Base-by-base conservation (phyloP, 1,139 yeast species). In the Yamadazyma oceani region DNA sequence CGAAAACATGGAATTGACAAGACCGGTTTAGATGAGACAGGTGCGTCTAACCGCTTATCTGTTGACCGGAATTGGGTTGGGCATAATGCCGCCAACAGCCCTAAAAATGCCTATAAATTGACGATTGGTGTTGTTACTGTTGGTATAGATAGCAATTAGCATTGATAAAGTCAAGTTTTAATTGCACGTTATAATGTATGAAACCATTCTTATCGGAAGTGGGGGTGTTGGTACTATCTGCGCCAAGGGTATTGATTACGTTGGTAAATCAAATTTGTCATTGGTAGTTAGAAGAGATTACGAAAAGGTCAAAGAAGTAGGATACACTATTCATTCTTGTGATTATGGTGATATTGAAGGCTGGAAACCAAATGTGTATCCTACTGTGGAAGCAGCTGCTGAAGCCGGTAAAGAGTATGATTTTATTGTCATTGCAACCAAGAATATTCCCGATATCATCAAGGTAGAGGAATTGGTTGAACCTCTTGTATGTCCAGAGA, bases 221-320 rank as follows among this genome's bases (percentile, higher is more conserved):
- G 76, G 75, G 2, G 75, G 90, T 17, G 89, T 85, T 2, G 94
- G 94, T 13, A 69, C 82, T 27, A 72, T 85, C 32, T 82, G 83
- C 5, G 82, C 89, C 0, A 71, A 79, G 34, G 75, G 82, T 0
- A 65, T 85, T 26, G 73, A 73, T 37, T 47, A 51, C 30, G 64
- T 62, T 31, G 62, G 69, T 6, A 63, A 65, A 41, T 67, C 75
- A 2, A 74, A 72, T 37, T 84, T 83, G 4, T 78, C 89, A 0
- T 60, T 78, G 3, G 60, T 63, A 8, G 54, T 65, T 19, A 54
- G 70, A 35, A 56, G 64, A 0, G 67, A 60, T 35, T 62, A 61
- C 40, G 65, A 62, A 13, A 42, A 37, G 16, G 66, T 63, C 11
- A 39, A 42, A 5, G 26, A 37, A 4, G 39, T 51, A 12, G 71